These are phyloP conservation scores for Mucor circinelloides DNA, from an alignment of 371 early-diverging fungal species.

Conservation along the genomic window DNA sequence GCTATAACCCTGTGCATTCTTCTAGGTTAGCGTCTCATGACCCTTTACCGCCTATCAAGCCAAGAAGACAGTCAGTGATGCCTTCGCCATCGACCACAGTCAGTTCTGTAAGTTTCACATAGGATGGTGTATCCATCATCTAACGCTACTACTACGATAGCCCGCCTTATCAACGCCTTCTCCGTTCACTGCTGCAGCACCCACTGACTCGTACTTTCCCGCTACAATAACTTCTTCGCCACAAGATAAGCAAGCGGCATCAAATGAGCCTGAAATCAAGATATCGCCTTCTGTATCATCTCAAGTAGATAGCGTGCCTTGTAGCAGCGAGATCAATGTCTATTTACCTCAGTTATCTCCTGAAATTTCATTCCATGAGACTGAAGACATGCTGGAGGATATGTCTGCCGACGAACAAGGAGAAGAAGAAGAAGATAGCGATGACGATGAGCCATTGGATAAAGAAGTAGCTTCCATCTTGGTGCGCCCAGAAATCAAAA, in stretches of 20 bases:
- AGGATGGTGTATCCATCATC: background rate
- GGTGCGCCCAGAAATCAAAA: constrained; percentile 12
- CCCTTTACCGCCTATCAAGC: background rate
- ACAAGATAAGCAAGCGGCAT: background rate
- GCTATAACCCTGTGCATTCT: background rate
- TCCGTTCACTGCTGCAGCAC: background rate
- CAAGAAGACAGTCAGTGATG: background rate
- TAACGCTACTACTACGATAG: background rate
- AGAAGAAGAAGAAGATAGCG: background rate
- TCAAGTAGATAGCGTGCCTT: background rate
- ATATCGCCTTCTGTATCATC: background rate
- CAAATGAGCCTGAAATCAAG: background rate
- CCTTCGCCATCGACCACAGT: background rate
- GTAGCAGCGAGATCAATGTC: constrained; percentile 1
- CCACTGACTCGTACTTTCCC: background rate
- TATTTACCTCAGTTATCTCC: constrained; percentile 28
- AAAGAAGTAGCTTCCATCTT: background rate
- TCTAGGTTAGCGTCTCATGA: background rate
- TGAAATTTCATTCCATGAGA: constrained; percentile 9
- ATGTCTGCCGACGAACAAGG: background rate
- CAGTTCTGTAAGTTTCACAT: background rate
- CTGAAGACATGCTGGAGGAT: background rate
- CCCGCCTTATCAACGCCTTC: background rate
- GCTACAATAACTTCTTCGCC: background rate
- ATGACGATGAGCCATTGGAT: background rate